Percentiles rank a stretch among this genome's conserved stretches.
These are phyloP conservation scores for Helianthus tuberosus DNA, from an alignment of 129 eudicot species.

Conservation along the genomic window DNA sequence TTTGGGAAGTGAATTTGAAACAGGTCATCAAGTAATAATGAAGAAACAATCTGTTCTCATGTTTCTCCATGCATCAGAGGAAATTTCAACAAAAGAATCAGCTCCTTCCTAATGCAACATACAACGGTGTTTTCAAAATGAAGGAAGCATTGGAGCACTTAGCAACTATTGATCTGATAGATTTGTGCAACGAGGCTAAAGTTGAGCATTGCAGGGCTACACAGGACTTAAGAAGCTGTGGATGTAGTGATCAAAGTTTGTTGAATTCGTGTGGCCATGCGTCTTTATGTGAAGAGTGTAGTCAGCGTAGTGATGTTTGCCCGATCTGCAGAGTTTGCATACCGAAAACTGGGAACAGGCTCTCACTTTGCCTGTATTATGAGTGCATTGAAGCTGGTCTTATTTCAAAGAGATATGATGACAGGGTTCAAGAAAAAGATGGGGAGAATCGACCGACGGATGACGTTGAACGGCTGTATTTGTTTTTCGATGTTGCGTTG, in stretches of 20 bases:
- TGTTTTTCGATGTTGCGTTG: conserved; percentile 80
- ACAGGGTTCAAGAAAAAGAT: conserved; percentile 70
- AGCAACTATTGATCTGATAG: conserved; percentile 80
- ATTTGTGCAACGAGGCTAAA: conserved; percentile 88
- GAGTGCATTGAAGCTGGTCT: conserved; percentile 95
- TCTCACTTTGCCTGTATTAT: conserved; percentile 76
- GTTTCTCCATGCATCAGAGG: no score
- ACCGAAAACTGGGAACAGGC: conserved; percentile 55
- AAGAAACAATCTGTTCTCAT: no score
- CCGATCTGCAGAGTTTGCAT: conserved; percentile 76
- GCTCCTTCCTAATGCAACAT: no score
- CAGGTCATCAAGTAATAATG: no score
- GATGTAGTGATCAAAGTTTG: conserved; percentile 71
- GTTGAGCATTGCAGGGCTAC: conserved; percentile 90
- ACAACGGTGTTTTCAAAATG: no score
- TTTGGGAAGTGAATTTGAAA: no score
- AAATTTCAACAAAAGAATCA: no score
- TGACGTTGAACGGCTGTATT: conserved; percentile 75
- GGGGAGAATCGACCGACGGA: conserved; percentile 55
- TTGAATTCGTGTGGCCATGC: conserved; percentile 88
- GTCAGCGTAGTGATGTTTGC: conserved; percentile 88
- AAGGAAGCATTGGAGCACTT: conserved; percentile 81
- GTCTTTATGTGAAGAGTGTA: conserved; percentile 87
- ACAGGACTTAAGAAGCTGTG: conserved; percentile 92
- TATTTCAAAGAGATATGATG: conserved; percentile 80